These are phyloP conservation scores for Oehlia diaphana DNA, from an alignment of 192 early-diverging fungal genomes.

Conservation along the genomic window DNA sequence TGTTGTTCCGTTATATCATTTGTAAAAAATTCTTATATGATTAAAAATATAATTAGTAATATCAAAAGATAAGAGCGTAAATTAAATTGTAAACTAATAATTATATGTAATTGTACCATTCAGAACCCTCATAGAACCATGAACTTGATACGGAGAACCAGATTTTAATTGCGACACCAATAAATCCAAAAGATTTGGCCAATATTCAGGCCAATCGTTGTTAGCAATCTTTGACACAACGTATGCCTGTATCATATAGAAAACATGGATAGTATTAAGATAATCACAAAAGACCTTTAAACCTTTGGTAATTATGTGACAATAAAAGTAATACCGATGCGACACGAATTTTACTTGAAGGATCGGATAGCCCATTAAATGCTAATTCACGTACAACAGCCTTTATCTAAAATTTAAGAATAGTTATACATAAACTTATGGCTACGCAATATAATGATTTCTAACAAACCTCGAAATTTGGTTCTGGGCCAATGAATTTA, in stretches of 20 bases:
- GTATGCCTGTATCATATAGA: constrained; percentile 60
- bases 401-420: constrained; percentile 51
- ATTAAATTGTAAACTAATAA: neutral
- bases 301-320: neutral
- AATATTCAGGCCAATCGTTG: constrained; percentile 91
- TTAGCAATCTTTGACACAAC: constrained; percentile 86
- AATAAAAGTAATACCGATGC: constrained; percentile 49
- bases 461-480: constrained; percentile 52
- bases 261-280: neutral
- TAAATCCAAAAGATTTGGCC: constrained; percentile 85
- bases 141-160: constrained; percentile 69
- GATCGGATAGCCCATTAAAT: constrained; percentile 60
- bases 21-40: constrained; percentile 71
- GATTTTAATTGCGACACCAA: constrained; percentile 67
- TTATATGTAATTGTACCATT: constrained; percentile 35
- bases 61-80: neutral
- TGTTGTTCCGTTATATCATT: constrained; percentile 87
- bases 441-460: neutral
- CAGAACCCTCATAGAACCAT: constrained; percentile 86
- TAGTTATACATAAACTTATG: neutral
- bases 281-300: neutral
- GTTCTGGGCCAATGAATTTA: constrained; percentile 57
- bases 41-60: neutral
- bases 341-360: constrained; percentile 62
- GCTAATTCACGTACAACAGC: constrained; percentile 54